Evolutionary conservation across 1,284 basidiomycete species (phyloP), one percentile per base, ranked within the genome.

Genomic region (Ceratobasidium sp.): DNA sequence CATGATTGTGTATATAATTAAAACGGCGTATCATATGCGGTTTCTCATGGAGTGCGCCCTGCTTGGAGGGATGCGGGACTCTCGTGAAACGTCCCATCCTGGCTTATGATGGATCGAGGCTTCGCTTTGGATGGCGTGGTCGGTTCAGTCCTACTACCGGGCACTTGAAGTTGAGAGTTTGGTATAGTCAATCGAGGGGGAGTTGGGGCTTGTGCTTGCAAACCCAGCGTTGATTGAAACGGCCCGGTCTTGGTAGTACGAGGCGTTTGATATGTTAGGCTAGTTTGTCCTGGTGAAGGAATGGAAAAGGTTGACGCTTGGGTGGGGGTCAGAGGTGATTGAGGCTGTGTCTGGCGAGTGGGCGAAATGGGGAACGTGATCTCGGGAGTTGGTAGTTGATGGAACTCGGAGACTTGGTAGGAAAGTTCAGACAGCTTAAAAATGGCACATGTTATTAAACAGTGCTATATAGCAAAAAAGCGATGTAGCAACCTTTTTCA

Each of bases 401-500:
- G 57, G 32, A 60, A 60, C 15, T 60, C 42, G 17, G 57, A 31
- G 27, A 60, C 43, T 60, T 60, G 57, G 17, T 60, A 27, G 5
- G 57, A 60, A 22, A 60, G 40, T 6, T 22, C 40, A 22, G 40
- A 43, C 4, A 60, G 57, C 57, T 60, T 7, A 4, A 38, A 31
- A 31, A 15, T 20, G 27, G 55, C 6, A 42, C 29, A 38, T 55
- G 25, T 58, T 58, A 38, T 53, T 31, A 12, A 32, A 13, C 6
- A 31, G 31, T 31, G 13, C 38, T 42, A 34, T 22, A 17, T 45
- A n/a, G 29, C 27, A 29, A 25, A 20, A 43, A 22, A 13, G 13
- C 32, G 31, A 13, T 20, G 27, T 43, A 25, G n/a, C 38, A 31
- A 60, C 57, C 42, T 60, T 60, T 32, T 60, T 42, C 42, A 60